phyloP scores from a whole-genome alignment of 2,329 filamentous ascomycete species.

The Talaromyces sp. region DNA sequence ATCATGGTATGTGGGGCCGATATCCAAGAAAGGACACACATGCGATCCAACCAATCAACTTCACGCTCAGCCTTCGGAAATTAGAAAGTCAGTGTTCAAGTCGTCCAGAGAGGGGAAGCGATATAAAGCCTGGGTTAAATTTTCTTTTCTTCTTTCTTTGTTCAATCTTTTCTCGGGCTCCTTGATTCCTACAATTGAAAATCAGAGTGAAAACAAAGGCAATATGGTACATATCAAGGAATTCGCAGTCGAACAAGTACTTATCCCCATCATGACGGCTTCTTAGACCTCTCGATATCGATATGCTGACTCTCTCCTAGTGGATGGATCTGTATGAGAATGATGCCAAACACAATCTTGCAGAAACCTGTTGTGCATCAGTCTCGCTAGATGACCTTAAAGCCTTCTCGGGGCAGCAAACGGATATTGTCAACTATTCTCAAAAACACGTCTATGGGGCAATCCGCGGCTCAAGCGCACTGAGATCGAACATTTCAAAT shows the following conservation, averaged over 20 bases:
- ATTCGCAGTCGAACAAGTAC: conserved; percentile 67
- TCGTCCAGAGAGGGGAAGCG: too few relatives aligned
- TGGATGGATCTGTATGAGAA: conserved; percentile 61
- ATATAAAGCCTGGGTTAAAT: too few relatives aligned
- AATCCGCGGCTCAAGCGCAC: conserved; percentile 67
- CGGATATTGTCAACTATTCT: conserved; percentile 49
- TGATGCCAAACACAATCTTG: conserved; percentile 58
- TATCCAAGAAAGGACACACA: too few relatives aligned
- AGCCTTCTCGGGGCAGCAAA: conserved; percentile 56
- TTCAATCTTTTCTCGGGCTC: too few relatives aligned
- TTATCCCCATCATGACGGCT: conserved; percentile 37
- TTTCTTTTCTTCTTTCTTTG: too few relatives aligned
- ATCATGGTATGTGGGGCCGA: too few relatives aligned
- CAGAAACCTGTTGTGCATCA: conserved; percentile 60
- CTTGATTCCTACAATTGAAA: too few relatives aligned
- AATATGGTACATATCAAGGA: conserved; percentile 46
- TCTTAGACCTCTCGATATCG: not conserved
- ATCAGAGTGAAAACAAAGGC: not conserved
- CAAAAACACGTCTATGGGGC: conserved; percentile 71
- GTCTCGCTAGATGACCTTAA: conserved; percentile 57
- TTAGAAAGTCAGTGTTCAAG: too few relatives aligned
- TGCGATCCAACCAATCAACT: too few relatives aligned
- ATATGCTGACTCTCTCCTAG: conserved; percentile 31
- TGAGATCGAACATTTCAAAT: conserved; percentile 67
- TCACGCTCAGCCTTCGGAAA: too few relatives aligned